Evolutionary conservation across 768 basidiomycete genomes (phyloP), one percentile per base, ranked within the genome.

Genomic region (Psilocybe cubensis): DNA sequence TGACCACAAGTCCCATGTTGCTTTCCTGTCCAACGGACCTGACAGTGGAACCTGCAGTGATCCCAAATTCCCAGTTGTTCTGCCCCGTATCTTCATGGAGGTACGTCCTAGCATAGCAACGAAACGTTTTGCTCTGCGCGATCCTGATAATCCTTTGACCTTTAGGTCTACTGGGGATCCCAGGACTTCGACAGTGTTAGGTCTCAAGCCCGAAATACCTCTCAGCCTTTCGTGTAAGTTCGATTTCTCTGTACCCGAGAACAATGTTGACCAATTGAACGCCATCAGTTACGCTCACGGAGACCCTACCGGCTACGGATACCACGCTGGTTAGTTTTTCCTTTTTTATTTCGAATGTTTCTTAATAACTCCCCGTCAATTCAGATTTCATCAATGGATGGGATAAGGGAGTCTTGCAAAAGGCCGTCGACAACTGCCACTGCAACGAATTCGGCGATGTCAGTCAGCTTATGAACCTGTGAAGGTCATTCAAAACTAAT

Each of bases 261-360:
- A 9, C 12, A 1, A 27, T 33, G 49, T 44, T 52, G 24, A 31
- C 25, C 18, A 14, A 25, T 27, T 40, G 20, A 40, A 48, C 41
- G 18, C 1, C 40, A n/a, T 9, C 57, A 80, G 79, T 5, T 79
- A 65, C 60, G 63, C 86, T 18, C 72, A 82, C 59, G 87, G 87
- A 31, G 87, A 89, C 64, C 77, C 79, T 10, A 86, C 84, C 33
- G 85, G 85, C 9, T 84, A 83, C 63, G 86, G 85, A 65, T 79
- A 83, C 61, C 83, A 83, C 66, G 83, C 78, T 27, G 83, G 81
- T 81, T 57, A 41, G 76, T 54, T 9, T 60, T 38, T 12, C 18
- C 3, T 35, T 55, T 27, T 9, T 43, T n/a, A n/a, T n/a, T n/a
- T n/a, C n/a, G n/a, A n/a, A n/a, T n/a, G n/a, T n/a, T n/a, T n/a